phyloP scores from a whole-genome alignment of 2,329 filamentous ascomycete genomes.

The Fusarium pseudoanthophilum region DNA sequence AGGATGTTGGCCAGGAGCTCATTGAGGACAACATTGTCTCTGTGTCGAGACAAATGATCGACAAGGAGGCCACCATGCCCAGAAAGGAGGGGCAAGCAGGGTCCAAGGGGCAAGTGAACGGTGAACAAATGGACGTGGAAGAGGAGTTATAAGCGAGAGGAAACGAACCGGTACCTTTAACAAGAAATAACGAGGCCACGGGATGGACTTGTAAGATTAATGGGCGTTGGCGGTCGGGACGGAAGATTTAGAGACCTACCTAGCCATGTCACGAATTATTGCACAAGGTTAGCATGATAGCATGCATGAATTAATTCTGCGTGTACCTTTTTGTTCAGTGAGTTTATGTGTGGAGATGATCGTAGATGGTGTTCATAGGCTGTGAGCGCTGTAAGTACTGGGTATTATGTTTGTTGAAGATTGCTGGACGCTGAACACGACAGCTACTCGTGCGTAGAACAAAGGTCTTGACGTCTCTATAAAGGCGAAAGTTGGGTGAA shows the following conservation, averaged over 20 bases:
- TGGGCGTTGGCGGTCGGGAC: constrained; percentile 48
- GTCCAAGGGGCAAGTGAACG: constrained; percentile 62
- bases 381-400: neutral
- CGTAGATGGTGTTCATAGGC: constrained; percentile 1
- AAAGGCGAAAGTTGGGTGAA: neutral
- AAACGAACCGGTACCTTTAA: constrained; percentile 11
- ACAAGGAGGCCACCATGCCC: constrained; percentile 96
- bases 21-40: constrained; percentile 99
- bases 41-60: constrained; percentile 99
- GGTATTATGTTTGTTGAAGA: neutral
- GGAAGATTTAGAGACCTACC: constrained; percentile 44
- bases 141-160: constrained; percentile 58
- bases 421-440: constrained; percentile 11
- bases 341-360: neutral
- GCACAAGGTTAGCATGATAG: constrained; percentile 39
- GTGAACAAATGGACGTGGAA: constrained; percentile 76
- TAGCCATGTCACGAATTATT: constrained; percentile 42
- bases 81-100: constrained; percentile 67
- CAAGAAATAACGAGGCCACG: constrained; percentile 34
- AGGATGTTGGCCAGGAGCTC: constrained; percentile 93
- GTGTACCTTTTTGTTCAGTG: constrained; percentile 3
- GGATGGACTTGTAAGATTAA: constrained; percentile 48
- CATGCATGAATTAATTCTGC: constrained; percentile 38
- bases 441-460: neutral
- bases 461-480: neutral